Evolutionary conservation across 2,329 filamentous ascomycete genomes (phyloP), one percentile per base, ranked within the genome.

Genomic region (Aspergillus spinulosporus): DNA sequence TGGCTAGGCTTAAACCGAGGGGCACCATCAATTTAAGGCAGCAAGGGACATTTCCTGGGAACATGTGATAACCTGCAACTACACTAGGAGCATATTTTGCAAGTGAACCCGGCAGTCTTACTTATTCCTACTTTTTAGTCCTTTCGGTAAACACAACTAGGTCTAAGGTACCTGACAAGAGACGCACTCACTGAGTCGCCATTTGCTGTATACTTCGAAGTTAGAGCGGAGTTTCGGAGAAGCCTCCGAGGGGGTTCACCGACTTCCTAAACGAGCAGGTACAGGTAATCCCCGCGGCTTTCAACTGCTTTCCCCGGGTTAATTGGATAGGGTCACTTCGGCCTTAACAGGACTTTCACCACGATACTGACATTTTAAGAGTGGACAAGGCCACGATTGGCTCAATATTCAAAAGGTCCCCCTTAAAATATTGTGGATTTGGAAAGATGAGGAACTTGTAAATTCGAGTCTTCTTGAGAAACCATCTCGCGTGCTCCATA

Each of bases 231-330:
- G 37, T 32, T 39, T 53, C 55, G 50, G 57, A 54, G 63, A 59
- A 56, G 31, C 37, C 58, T 59, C 56, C 61, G 62, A 58, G 15
- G 12, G 45, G 5, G 5, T n/a, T 72, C 70, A 72, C 70, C 70
- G 70, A 66, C 60, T 61, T 48, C 70, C 70, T 63, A 69, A 70
- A 62, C 51, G 50, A 68, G 68, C 39, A 56, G 57, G 57, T 59
- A 63, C 57, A 55, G 57, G 46, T 54, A 62, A 66, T 66, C 68
- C 67, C 64, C 68, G 62, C 55, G 64, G 60, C 64, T 56, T 52
- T 63, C 31, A 12, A 12, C 59, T 60, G 53, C 53, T 60, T 63
- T 62, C 61, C 62, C 64, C 64, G 57, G 57, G 49, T 57, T 59
- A 45, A 52, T 55, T 49, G 31, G 48, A 29, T 57, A 37, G 37